phyloP scores from a whole-genome alignment of 805 yeast species.

The Saccharomycopsis sp. region DNA sequence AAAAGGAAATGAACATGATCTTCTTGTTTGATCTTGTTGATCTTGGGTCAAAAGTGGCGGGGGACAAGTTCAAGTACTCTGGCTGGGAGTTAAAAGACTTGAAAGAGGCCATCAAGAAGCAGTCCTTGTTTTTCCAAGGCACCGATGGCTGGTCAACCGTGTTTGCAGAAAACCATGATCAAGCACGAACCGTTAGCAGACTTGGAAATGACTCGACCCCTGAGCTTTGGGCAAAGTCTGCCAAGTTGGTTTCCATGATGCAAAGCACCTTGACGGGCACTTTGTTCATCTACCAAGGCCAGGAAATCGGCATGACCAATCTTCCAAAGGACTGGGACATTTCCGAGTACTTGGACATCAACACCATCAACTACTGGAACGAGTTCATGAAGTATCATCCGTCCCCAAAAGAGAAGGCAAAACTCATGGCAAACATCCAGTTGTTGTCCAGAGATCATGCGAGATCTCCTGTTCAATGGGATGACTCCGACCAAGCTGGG shows the following conservation, averaged over 20 bases:
- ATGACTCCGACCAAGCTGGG: slow-evolving; percentile 35
- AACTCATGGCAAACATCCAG: slow-evolving; percentile 30
- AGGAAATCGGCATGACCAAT: slow-evolving; percentile 50
- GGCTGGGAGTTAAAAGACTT: too few relatives aligned
- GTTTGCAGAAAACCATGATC: slow-evolving; percentile 52
- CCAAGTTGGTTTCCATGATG: slow-evolving; percentile 41
- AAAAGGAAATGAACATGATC: too few relatives aligned
- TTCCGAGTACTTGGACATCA: slow-evolving; percentile 43
- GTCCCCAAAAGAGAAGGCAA: slow-evolving; percentile 23
- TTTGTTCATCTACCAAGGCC: slow-evolving; percentile 50
- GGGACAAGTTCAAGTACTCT: too few relatives aligned
- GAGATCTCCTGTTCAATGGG: slow-evolving; percentile 53
- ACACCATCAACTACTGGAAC: slow-evolving; percentile 35
- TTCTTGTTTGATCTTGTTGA: too few relatives aligned
- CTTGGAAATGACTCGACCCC: slow-evolving; percentile 36
- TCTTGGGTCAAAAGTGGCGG: too few relatives aligned
- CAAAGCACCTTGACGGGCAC: slow-evolving; percentile 44
- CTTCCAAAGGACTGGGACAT: slow-evolving; percentile 38
- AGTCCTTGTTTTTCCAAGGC: slow-evolving; percentile 34
- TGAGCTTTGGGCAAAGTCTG: slow-evolving; percentile 31
- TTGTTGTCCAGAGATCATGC: slow-evolving; percentile 43
- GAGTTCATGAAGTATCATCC: slow-evolving; percentile 22
- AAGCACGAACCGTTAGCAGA: slow-evolving; percentile 44
- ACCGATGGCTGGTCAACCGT: slow-evolving; percentile 52
- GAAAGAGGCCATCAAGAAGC: slow-evolving; percentile 32